These are phyloP conservation scores for Zoysia japonica DNA, from an alignment of 176 grass and related monocot species.

Conservation along the genomic window DNA sequence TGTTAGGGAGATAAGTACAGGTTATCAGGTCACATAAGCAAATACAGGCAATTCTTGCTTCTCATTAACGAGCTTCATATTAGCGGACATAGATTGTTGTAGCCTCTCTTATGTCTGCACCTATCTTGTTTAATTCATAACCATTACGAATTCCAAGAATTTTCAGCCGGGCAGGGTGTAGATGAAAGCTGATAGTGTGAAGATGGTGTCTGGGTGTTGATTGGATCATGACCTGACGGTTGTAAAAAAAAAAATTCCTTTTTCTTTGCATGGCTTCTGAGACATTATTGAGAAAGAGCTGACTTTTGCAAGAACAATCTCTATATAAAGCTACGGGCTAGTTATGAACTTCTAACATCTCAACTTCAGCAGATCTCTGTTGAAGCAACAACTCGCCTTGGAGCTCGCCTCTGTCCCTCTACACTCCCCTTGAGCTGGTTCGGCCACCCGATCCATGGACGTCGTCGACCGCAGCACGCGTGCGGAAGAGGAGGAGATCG, in stretches of 20 bases:
- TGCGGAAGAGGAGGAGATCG: conserved; percentile 20
- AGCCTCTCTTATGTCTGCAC: not conserved
- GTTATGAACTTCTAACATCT: no score
- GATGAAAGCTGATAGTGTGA: not conserved
- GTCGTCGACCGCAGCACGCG: not conserved
- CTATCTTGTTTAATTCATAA: not conserved
- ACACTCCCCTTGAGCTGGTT: no score
- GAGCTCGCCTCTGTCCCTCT: not conserved
- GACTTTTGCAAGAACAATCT: not conserved
- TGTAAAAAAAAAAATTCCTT: no score
- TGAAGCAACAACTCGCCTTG: not conserved
- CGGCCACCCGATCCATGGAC: not conserved
- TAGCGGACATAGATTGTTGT: no score
- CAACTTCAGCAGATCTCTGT: not conserved
- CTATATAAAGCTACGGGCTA: not conserved
- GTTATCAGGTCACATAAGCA: no score
- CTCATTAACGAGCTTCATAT: no score
- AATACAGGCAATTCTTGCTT: no score
- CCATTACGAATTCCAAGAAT: not conserved
- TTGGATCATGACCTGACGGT: not conserved
- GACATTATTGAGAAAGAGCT: not conserved
- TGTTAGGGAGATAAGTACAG: no score
- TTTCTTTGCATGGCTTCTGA: not conserved
- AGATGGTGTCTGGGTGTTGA: not conserved
- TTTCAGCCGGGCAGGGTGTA: not conserved